A percentile compares a stretch with the other conserved stretches of the same genome.
phyloP scores from a whole-genome alignment of 108 stramenopile species.

The Ochromonas danica region DNA sequence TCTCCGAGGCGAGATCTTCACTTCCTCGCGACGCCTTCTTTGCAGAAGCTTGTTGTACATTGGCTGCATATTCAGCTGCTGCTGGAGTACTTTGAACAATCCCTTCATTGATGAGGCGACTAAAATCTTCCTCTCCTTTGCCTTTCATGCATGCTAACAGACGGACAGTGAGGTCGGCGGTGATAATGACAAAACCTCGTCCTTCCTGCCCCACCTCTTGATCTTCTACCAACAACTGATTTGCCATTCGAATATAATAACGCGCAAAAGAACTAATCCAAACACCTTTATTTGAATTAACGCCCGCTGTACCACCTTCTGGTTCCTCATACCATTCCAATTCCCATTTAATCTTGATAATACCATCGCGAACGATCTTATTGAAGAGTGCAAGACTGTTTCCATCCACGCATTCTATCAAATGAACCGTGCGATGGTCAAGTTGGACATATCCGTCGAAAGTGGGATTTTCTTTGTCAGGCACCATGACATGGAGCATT shows the following conservation, averaged over 20 bases:
- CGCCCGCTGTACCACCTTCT: background rate
- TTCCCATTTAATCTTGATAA: constrained; percentile 3
- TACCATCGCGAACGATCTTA: background rate
- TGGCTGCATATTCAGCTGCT: background rate
- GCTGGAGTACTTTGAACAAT: constrained; percentile 18
- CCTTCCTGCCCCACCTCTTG: background rate
- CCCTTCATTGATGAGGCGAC: constrained; percentile 18
- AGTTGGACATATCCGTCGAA: constrained; percentile 31
- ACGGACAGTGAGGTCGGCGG: background rate
- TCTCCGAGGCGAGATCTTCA: too few species aligned
- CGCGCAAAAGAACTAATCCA: constrained; percentile 30
- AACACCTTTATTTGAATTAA: background rate
- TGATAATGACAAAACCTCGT: constrained; percentile 32
- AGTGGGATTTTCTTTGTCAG: constrained; percentile 25
- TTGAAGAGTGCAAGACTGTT: constrained; percentile 27
- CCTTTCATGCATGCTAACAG: background rate
- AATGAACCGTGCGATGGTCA: constrained; percentile 33
- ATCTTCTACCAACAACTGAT: constrained; percentile 35
- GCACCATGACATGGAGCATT: constrained; percentile 30
- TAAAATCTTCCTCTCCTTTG: constrained; percentile 8
- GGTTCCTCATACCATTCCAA: constrained; percentile 35
- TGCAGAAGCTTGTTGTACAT: too few species aligned
- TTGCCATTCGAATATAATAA: constrained; percentile 34
- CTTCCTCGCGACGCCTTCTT: too few species aligned
- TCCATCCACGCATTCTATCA: constrained; percentile 37